Evolutionary conservation across 345 rosid species (phyloP).

Genomic region (Arabis hirsuta): DNA sequence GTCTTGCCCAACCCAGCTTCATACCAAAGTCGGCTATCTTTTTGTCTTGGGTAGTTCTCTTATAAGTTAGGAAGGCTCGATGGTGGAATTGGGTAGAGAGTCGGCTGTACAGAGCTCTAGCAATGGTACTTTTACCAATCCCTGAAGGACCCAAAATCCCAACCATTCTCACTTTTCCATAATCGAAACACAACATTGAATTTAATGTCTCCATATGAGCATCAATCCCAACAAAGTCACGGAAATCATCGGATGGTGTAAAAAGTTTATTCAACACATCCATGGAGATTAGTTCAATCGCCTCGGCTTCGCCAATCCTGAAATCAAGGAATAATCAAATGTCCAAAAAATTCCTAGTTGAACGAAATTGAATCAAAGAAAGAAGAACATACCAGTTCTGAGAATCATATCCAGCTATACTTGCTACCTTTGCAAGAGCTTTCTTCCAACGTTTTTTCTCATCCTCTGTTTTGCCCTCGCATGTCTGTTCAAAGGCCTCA

Average conservation of each 20-base stretch:
- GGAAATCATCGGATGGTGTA: too few relatives aligned
- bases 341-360: too few relatives aligned
- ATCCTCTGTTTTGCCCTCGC: neutral
- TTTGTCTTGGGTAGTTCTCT: too few relatives aligned
- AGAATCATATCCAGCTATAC: neutral
- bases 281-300: neutral
- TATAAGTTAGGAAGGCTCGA: too few relatives aligned
- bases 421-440: neutral
- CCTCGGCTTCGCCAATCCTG: neutral
- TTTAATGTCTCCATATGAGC: too few relatives aligned
- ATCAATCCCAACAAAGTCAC: neutral
- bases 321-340: too few relatives aligned
- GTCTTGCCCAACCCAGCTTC: slow-evolving; percentile 29
- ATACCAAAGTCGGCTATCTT: too few relatives aligned
- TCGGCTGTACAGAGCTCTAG: slow-evolving; percentile 30
- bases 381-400: neutral
- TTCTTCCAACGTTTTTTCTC: neutral
- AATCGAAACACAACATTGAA: neutral
- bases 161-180: slow-evolving; percentile 7
- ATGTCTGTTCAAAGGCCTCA: neutral
- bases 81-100: neutral
- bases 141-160: slow-evolving; percentile 52
- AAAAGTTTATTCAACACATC: slow-evolving; percentile 21
- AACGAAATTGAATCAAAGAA: too few relatives aligned
- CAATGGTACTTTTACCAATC: slow-evolving; percentile 51